Evolutionary conservation across 495 filamentous ascomycete species (phyloP), one percentile per base, ranked within the genome.

Genomic region (Darksidea phi): DNA sequence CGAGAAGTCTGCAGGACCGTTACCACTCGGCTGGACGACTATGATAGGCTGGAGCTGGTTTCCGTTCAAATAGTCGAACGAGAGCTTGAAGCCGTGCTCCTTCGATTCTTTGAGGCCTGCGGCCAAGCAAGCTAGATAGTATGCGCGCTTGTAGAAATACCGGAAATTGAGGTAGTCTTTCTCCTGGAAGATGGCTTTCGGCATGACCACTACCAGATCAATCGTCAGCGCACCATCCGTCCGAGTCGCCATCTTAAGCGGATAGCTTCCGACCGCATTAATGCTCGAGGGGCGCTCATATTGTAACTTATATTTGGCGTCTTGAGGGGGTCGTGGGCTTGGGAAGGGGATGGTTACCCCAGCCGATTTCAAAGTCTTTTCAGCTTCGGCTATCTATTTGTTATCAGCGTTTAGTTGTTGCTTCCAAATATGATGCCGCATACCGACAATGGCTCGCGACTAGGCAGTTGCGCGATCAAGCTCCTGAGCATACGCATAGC

Each of bases 61-160:
- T 21, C 86, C 93, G 70, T 93, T 84, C 24, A 92, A 78, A 64
- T 82, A 76, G 18, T 79, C 77, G 76, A 87, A 96, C 1, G 76
- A 78, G 24, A 91, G 51, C 6, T 83, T 76, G 51, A 87, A 77
- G 0, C 74, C 74, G 6, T 79, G 65, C 10, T 74, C 76, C 25
- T 83, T 71, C 0, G 78, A 72, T 24, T 82, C 78, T 54, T 82
- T 83, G 20, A 98, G 76, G 5, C 80, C 82, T 26, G 83, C 82
- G 1, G 89, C 85, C 57, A 97, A 72, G 62, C 85, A 88, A 36
- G 92, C 89, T 25, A 98, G 74, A 63, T 95, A 97, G 68, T 91
- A 97, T 4, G 94, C 90, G 55, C 93, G 77, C 71, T 97, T 96
- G 74, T 97, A 87, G 68, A 97, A 97, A 73, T 93, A 98, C 61